Evolutionary conservation across 306 rosid species (phyloP).

Genomic region (Begonia loranthoides): DNA sequence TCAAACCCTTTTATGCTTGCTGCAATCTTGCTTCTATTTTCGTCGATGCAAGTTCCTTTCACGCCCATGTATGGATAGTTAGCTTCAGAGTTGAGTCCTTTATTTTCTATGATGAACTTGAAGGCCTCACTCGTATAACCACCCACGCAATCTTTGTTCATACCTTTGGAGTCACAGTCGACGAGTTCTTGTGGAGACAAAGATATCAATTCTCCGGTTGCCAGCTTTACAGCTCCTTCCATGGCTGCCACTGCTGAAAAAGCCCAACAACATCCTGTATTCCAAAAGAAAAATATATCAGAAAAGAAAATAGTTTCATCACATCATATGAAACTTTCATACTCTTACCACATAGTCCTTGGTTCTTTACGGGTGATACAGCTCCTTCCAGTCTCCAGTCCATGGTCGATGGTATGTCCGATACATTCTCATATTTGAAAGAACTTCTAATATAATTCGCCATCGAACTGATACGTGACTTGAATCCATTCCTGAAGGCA

Average conservation of each 20-base stretch:
- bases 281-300: too few relatives aligned
- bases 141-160: constrained; percentile 5
- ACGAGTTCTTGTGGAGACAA: constrained; percentile 31
- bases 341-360: constrained; percentile 20
- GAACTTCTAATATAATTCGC: neutral
- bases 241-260: constrained; percentile 33
- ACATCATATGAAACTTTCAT: neutral
- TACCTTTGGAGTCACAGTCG: constrained; percentile 3
- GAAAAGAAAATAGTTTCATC: neutral
- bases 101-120: neutral
- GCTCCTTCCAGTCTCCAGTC: constrained; percentile 29
- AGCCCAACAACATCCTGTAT: constrained; percentile 43
- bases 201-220: constrained; percentile 17
- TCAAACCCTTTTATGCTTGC: neutral
- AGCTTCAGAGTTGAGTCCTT: neutral
- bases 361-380: constrained; percentile 20
- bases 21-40: neutral
- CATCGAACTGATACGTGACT: neutral
- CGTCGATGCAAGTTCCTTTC: constrained; percentile 5
- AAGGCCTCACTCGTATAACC: constrained; percentile 6
- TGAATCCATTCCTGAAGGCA: constrained; percentile 19
- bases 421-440: constrained; percentile 9
- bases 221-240: constrained; percentile 33
- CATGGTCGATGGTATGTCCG: constrained; percentile 6
- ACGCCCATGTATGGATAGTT: constrained; percentile 1